Percentiles rank a stretch among this genome's conserved stretches.
Conservation (phyloP, 768 basidiomycete genomes). For the Agaricus blazei region DNA sequence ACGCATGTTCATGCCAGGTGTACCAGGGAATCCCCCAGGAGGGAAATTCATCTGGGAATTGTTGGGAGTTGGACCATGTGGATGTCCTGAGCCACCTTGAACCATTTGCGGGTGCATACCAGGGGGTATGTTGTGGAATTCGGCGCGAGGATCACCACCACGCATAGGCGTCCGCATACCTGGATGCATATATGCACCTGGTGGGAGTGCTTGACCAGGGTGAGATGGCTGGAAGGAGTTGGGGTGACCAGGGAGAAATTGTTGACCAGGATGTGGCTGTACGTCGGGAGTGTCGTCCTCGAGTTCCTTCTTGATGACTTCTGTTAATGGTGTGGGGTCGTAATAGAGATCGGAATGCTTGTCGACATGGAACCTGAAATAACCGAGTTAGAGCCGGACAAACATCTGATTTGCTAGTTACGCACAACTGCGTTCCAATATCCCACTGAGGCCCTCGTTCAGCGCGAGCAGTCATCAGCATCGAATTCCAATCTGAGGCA, state of each 20-base stretch:
- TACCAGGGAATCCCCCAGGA: slow-evolving; percentile 21
- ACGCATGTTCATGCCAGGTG: slow-evolving; percentile 19
- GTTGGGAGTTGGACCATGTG: slow-evolving; percentile 10
- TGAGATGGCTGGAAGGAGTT: slow-evolving; percentile 16
- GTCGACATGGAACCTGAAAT: slow-evolving; percentile 68
- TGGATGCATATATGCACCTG: slow-evolving; percentile 11
- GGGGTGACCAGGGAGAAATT: slow-evolving; percentile 22
- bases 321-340: slow-evolving; percentile 56
- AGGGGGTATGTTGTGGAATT: slow-evolving; percentile 17
- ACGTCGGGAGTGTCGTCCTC: slow-evolving; percentile 29
- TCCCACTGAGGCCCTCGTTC: slow-evolving; percentile 87
- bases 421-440: slow-evolving; percentile 80
- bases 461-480: slow-evolving; percentile 73
- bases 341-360: slow-evolving; percentile 69
- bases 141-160: slow-evolving; percentile 20
- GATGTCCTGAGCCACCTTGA: slow-evolving; percentile 12
- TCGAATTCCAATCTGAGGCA: slow-evolving; percentile 83
- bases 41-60: slow-evolving; percentile 23
- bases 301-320: slow-evolving; percentile 44
- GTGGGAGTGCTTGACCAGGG: slow-evolving; percentile 15
- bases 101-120: slow-evolving; percentile 24
- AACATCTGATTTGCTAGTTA: slow-evolving; percentile 11
- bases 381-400: not conserved
- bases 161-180: slow-evolving; percentile 24
- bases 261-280: slow-evolving; percentile 23